Percentiles rank a stretch among this genome's conserved stretches.
Conservation (phyloP, 2,329 filamentous ascomycete species). For the Fusarium fracticaudum region DNA sequence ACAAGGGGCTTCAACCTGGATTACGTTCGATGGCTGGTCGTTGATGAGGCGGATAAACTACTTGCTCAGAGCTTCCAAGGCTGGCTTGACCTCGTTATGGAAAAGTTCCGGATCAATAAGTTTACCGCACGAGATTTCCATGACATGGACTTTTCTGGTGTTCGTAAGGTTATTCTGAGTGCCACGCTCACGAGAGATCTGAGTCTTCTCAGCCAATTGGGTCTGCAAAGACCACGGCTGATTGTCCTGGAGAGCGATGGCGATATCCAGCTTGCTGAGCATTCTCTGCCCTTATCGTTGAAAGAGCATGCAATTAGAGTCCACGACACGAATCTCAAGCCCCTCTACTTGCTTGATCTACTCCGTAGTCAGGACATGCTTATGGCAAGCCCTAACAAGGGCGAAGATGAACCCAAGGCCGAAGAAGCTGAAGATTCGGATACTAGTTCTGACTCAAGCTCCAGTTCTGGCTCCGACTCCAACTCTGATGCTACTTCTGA, state of each 20-base stretch:
- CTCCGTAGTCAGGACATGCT: conserved; percentile 66
- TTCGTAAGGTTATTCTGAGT: conserved; percentile 87
- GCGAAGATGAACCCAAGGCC: conserved; percentile 16
- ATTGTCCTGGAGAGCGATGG: conserved; percentile 74
- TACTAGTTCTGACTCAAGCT: conserved; percentile 35
- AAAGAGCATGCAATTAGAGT: conserved; percentile 75
- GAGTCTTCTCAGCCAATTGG: conserved; percentile 78
- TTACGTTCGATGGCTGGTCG: conserved; percentile 85
- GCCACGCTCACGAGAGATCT: conserved; percentile 92
- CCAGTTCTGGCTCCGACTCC: conserved; percentile 46
- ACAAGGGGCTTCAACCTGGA: conserved; percentile 85
- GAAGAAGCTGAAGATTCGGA: conserved; percentile 51
- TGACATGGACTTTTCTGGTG: conserved; percentile 60
- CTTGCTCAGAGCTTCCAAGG: conserved; percentile 93
- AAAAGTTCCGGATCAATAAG: conserved; percentile 61
- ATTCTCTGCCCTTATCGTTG: conserved; percentile 69
- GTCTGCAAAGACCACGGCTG: conserved; percentile 76
- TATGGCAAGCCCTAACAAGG: conserved; percentile 23
- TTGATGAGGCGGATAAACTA: conserved; percentile 93
- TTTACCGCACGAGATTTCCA: conserved; percentile 64
- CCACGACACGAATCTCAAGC: conserved; percentile 76
- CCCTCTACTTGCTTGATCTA: conserved; percentile 84
- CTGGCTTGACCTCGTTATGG: conserved; percentile 81
- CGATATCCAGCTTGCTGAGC: conserved; percentile 56
- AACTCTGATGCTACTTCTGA: conserved; percentile 45